These are phyloP conservation scores for Sporothrix inflata DNA, from an alignment of 2,329 filamentous ascomycete genomes.

Conservation along the genomic window DNA sequence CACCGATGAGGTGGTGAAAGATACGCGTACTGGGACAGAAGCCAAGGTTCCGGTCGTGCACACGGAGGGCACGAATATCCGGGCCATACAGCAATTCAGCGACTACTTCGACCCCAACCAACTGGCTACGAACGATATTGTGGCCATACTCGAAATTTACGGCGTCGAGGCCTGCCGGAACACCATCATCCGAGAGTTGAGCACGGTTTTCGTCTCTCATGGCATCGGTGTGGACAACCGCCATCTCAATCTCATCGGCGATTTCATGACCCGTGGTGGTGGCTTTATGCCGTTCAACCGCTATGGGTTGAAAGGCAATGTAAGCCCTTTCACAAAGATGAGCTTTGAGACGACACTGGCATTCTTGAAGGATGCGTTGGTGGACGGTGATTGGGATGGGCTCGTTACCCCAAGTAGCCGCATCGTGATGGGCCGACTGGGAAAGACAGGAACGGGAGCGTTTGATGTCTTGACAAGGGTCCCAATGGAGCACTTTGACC, in stretches of 20 bases:
- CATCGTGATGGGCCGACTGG: conserved; percentile 83
- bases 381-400: conserved; percentile 89
- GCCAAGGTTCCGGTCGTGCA: conserved; percentile 64
- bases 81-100: conserved; percentile 86
- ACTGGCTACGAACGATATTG: conserved; percentile 91
- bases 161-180: conserved; percentile 91
- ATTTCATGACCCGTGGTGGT: conserved; percentile 95
- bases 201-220: conserved; percentile 84
- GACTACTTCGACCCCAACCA: conserved; percentile 84
- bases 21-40: conserved; percentile 53
- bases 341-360: conserved; percentile 97
- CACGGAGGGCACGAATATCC: conserved; percentile 83
- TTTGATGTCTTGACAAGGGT: conserved; percentile 81
- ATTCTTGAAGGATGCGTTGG: conserved; percentile 88
- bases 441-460: conserved; percentile 83
- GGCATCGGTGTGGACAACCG: conserved; percentile 89
- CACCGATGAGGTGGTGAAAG: conserved; percentile 58
- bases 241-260: conserved; percentile 92
- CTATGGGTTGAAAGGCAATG: conserved; percentile 80
- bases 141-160: conserved; percentile 80
- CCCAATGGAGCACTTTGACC: conserved; percentile 55
- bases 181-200: conserved; percentile 85
- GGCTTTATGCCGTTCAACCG: conserved; percentile 91
- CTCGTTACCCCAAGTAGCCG: conserved; percentile 82
- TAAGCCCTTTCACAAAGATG: conserved; percentile 97